phyloP scores from a whole-genome alignment of 768 basidiomycete genomes.

The Boletus tomentosulus region DNA sequence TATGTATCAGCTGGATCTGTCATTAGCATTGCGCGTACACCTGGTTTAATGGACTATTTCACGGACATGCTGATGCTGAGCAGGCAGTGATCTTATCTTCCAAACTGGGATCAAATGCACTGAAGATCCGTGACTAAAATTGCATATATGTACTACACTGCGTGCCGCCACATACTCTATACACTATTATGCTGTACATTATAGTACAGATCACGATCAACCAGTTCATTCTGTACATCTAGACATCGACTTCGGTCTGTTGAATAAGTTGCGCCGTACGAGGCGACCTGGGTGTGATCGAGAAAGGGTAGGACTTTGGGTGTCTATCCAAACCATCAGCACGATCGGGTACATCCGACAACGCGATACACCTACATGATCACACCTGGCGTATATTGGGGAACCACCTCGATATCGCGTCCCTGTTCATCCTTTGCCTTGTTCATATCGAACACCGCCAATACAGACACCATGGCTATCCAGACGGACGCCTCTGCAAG shows the following conservation, averaged over 20 bases:
- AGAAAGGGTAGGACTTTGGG: constrained; percentile 17
- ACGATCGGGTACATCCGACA: not conserved
- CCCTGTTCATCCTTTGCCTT: constrained; percentile 33
- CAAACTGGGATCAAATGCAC: not conserved
- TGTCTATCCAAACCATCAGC: constrained; percentile 3
- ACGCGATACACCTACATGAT: constrained; percentile 20
- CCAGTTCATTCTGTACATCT: not conserved
- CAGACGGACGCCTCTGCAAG: constrained; percentile 25
- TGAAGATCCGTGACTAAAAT: not conserved
- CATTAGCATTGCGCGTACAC: not conserved
- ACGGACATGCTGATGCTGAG: not conserved
- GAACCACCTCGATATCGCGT: constrained; percentile 21
- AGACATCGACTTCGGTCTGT: constrained; percentile 5
- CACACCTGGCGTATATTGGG: constrained; percentile 25
- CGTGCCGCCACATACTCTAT: not conserved
- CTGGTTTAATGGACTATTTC: not conserved
- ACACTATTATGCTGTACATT: not conserved
- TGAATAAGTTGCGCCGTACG: constrained; percentile 13
- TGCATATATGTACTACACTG: not conserved
- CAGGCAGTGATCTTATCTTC: not conserved
- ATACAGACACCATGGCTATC: constrained; percentile 23
- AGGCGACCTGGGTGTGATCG: constrained; percentile 16
- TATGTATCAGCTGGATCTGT: constrained; percentile 23
- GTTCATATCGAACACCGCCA: constrained; percentile 24
- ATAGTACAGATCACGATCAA: not conserved